A percentile compares a stretch with the other conserved stretches of the same genome.
Evolutionary conservation across 768 basidiomycete species (phyloP).

Genomic region (Pleurotus giganteus): DNA sequence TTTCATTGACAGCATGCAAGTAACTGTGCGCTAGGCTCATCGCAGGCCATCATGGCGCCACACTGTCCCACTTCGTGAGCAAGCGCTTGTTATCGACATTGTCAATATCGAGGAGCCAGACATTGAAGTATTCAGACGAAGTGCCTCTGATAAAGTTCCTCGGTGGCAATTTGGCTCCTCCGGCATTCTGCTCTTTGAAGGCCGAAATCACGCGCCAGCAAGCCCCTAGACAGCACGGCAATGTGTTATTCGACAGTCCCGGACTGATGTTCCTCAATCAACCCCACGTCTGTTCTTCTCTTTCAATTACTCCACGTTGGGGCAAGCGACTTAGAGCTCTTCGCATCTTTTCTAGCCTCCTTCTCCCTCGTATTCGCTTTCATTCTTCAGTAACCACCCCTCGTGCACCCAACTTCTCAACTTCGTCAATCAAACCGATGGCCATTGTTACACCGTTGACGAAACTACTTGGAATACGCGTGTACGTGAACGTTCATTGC

Average conservation of each 20-base stretch:
- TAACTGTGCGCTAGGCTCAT: too few species aligned
- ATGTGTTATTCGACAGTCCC: neutral
- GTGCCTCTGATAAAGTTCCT: too few species aligned
- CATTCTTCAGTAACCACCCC: neutral
- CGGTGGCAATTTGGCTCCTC: neutral
- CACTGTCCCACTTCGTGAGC: too few species aligned
- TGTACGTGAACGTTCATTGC: conserved; percentile 40
- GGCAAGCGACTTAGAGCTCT: neutral
- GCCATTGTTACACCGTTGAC: conserved; percentile 56
- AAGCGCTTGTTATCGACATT: too few species aligned
- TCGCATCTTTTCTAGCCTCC: neutral
- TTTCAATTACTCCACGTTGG: neutral
- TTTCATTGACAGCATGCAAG: too few species aligned
- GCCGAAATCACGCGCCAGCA: neutral
- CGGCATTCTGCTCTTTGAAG: neutral
- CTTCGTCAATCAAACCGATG: conserved; percentile 22
- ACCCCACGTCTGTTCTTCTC: neutral
- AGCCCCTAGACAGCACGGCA: neutral
- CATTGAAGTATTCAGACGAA: too few species aligned
- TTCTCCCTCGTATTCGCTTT: neutral
- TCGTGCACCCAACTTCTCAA: neutral
- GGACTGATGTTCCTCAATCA: neutral
- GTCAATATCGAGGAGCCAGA: too few species aligned
- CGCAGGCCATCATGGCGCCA: too few species aligned
- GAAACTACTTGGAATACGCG: conserved; percentile 60